phyloP scores from a whole-genome alignment of 306 rosid genomes.

The Quercus agrifolia region DNA sequence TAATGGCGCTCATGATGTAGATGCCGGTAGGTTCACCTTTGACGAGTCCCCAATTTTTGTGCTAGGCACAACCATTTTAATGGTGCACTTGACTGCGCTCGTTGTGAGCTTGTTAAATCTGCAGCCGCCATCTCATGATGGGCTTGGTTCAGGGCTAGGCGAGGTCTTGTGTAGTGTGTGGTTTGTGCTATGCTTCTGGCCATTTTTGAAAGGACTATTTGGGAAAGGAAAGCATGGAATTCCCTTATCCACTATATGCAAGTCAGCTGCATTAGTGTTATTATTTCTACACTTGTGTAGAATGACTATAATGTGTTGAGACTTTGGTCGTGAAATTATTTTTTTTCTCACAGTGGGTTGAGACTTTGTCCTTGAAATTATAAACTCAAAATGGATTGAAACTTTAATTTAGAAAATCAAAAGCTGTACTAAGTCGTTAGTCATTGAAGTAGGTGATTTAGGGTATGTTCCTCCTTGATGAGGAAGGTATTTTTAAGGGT shows the following conservation, averaged over 20 bases:
- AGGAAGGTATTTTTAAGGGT: no score
- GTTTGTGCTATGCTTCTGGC: constrained; percentile 47
- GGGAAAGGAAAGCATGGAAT: constrained; percentile 54
- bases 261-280: constrained; percentile 34
- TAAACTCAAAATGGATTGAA: no score
- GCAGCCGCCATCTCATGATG: constrained; percentile 6
- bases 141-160: constrained; percentile 39
- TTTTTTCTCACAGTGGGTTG: not conserved
- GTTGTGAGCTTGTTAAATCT: constrained; percentile 24
- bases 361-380: not conserved
- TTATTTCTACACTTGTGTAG: constrained; percentile 35
- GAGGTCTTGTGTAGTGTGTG: constrained; percentile 37
- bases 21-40: constrained; percentile 48
- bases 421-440: no score
- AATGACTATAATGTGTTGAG: not conserved
- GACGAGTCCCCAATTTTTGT: constrained; percentile 56
- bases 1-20: not conserved
- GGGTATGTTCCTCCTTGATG: no score
- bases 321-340: not conserved
- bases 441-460: no score
- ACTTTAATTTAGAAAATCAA: no score
- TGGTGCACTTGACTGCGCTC: constrained; percentile 44
- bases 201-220: constrained; percentile 59
- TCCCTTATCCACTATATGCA: constrained; percentile 49
- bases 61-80: constrained; percentile 53